These are phyloP conservation scores for Urtica urens DNA, from an alignment of 306 rosid species.

Conservation along the genomic window DNA sequence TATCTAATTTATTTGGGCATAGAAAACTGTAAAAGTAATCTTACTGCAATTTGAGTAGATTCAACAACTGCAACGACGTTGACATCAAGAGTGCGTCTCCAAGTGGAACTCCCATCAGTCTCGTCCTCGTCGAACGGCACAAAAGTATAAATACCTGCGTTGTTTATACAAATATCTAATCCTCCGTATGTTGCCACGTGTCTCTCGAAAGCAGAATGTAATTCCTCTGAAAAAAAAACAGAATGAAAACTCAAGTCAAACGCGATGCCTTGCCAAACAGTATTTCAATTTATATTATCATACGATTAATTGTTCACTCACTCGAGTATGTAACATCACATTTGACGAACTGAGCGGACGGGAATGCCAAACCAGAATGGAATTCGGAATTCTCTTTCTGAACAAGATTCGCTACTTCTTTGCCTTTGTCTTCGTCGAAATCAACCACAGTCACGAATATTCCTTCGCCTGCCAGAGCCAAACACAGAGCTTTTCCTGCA, in stretches of 20 bases:
- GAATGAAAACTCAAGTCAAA: too few species aligned
- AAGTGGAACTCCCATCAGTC: constrained; percentile 61
- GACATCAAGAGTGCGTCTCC: constrained; percentile 57
- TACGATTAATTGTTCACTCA: too few species aligned
- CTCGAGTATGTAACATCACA: constrained; percentile 66
- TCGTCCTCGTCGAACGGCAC: constrained; percentile 45
- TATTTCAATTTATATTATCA: too few species aligned
- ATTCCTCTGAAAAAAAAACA: constrained; percentile 45
- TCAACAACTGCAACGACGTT: constrained; percentile 51
- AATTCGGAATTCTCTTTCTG: constrained; percentile 48
- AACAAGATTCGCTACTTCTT: constrained; percentile 40
- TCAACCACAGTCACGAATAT: constrained; percentile 81
- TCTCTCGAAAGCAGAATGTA: constrained; percentile 64
- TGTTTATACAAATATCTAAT: constrained; percentile 72
- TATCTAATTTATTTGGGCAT: constrained; percentile 14
- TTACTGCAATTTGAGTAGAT: constrained; percentile 74
- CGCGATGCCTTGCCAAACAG: too few species aligned
- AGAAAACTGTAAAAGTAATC: constrained; percentile 11
- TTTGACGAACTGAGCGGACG: constrained; percentile 48
- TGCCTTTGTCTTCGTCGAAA: constrained; percentile 64
- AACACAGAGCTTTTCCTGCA: constrained; percentile 62
- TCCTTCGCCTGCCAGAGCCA: constrained; percentile 85
- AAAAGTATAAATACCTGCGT: constrained; percentile 48
- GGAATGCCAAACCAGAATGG: constrained; percentile 43
- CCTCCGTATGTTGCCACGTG: constrained; percentile 67